Evolutionary conservation across 139 green algal genomes (phyloP).

Genomic region (Chlorella sp.): DNA sequence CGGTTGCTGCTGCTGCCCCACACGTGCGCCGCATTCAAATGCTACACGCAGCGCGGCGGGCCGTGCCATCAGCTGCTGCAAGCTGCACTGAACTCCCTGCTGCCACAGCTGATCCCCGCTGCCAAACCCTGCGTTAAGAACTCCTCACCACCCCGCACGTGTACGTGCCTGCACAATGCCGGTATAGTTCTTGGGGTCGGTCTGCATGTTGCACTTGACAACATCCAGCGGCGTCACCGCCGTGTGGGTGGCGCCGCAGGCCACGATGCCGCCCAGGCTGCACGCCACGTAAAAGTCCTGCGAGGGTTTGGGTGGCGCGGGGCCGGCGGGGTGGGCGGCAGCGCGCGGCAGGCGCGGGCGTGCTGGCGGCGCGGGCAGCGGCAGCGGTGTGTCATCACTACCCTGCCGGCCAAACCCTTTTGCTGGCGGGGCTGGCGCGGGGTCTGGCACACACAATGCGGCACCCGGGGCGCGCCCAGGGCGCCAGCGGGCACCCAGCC

Average conservation of each 20-base stretch:
- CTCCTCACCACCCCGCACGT: neutral
- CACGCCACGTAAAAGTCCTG: constrained; percentile 87
- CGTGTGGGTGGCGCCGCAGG: constrained; percentile 69
- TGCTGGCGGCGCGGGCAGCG: neutral
- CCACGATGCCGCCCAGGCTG: constrained; percentile 76
- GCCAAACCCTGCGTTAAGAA: no score
- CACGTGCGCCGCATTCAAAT: neutral
- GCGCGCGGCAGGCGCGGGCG: neutral
- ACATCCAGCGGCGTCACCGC: constrained; percentile 92
- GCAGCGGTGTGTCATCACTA: neutral
- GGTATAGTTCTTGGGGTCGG: constrained; percentile 77
- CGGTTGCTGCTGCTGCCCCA: no score
- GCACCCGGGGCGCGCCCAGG: neutral
- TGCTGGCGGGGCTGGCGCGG: neutral
- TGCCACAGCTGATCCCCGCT: no score
- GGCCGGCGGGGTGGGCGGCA: neutral
- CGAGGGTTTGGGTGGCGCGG: neutral
- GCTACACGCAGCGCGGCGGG: neutral
- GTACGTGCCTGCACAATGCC: constrained; percentile 51
- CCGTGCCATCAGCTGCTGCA: no score
- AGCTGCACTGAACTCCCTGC: no score
- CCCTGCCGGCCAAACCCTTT: constrained; percentile 10
- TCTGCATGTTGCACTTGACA: constrained; percentile 96
- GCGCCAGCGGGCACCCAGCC: neutral
- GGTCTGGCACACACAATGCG: neutral